Evolutionary conservation across 2,329 filamentous ascomycete genomes (phyloP).

Genomic region (Alternaria atra): DNA sequence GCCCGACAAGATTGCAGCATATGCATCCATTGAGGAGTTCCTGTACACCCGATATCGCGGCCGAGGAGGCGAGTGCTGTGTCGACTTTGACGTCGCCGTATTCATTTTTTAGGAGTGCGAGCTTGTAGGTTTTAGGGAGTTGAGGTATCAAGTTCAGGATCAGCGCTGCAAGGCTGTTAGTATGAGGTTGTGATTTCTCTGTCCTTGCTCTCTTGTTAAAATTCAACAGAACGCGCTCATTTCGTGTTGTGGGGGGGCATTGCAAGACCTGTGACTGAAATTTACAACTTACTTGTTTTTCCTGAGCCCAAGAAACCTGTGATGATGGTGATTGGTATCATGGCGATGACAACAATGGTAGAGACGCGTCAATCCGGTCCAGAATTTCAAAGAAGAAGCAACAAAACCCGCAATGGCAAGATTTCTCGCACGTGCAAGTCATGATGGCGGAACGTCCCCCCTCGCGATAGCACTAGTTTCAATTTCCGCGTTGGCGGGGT

Average conservation of each 20-base stretch:
- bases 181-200: neutral
- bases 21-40: conserved; percentile 98
- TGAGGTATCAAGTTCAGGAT: conserved; percentile 94
- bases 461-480: conserved; percentile 9
- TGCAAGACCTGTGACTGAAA: neutral
- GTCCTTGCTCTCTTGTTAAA: neutral
- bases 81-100: conserved; percentile 95
- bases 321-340: conserved; percentile 89
- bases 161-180: conserved; percentile 60
- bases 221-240: neutral
- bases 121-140: conserved; percentile 84
- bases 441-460: conserved; percentile 2
- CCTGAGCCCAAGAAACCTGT: conserved; percentile 96
- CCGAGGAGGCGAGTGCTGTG: conserved; percentile 84
- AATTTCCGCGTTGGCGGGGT: conserved; percentile 9
- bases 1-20: conserved; percentile 97
- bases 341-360: conserved; percentile 13
- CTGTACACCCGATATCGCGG: conserved; percentile 85
- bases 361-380: neutral
- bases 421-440: conserved; percentile 9
- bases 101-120: conserved; percentile 97
- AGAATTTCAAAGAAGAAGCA: neutral
- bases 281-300: conserved; percentile 72
- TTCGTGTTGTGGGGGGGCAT: neutral
- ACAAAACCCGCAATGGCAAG: neutral